A percentile compares a stretch with the other conserved stretches of the same genome.
These are phyloP conservation scores for Purpureocillium lavendulum DNA, from an alignment of 2,329 filamentous ascomycete species.

Conservation along the genomic window DNA sequence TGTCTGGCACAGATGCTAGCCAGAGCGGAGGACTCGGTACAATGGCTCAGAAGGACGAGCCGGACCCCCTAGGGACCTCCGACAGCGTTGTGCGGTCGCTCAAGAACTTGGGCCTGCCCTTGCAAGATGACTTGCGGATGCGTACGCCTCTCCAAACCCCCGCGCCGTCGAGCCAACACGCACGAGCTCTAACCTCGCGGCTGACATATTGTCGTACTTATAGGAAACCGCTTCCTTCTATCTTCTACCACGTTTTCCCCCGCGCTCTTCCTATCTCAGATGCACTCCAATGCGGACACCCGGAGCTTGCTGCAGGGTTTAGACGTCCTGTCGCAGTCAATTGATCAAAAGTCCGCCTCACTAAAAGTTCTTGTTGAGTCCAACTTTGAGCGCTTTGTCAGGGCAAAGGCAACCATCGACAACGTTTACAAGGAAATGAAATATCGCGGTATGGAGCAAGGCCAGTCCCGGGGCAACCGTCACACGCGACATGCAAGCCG, in stretches of 20 bases:
- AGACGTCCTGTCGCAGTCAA: constrained; percentile 79
- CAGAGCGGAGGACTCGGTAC: constrained; percentile 57
- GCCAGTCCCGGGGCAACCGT: constrained; percentile 30
- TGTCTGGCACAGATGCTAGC: constrained; percentile 56
- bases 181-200: too few species aligned
- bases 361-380: constrained; percentile 94
- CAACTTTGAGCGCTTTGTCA: constrained; percentile 97
- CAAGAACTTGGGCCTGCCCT: constrained; percentile 64
- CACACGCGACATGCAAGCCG: constrained; percentile 64
- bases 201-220: constrained; percentile 3
- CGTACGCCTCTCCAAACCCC: constrained; percentile 57
- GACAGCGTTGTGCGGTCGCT: constrained; percentile 80
- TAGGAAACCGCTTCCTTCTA: constrained; percentile 85
- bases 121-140: constrained; percentile 76
- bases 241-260: constrained; percentile 96
- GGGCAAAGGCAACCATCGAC: constrained; percentile 95
- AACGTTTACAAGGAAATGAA: constrained; percentile 99
- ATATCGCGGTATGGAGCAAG: constrained; percentile 52
- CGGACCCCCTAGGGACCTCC: constrained; percentile 80
- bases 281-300: constrained; percentile 80
- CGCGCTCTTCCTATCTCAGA: constrained; percentile 81
- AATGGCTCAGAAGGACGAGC: constrained; percentile 81
- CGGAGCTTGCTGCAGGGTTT: constrained; percentile 72
- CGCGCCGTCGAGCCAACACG: too few species aligned
- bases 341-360: constrained; percentile 95